Evolutionary conservation across 148 eudicot species (phyloP), one percentile per base, ranked within the genome.

Genomic region (Heliosperma pusillum): DNA sequence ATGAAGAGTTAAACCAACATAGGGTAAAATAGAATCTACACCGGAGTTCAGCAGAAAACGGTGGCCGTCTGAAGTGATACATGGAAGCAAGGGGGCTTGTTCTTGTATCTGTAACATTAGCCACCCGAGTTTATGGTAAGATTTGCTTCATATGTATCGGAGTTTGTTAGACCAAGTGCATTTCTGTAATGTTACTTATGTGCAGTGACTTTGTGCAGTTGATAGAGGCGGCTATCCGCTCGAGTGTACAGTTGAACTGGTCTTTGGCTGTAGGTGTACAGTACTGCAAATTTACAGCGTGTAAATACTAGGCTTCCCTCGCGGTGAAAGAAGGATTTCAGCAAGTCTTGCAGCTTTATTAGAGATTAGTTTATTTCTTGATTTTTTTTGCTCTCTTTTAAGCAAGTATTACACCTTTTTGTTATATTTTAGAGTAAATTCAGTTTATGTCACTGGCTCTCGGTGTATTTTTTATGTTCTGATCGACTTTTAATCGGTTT

Each of bases 241-340:
- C 60, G 26, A 57, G 42, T 50, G 60, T 69, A 47, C 56, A 69
- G 72, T 45, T 69, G 56, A 69, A 45, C 6, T 24, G 72, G 9
- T 47, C 20, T 44, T 45, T 47, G 57, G 20, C 20, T 22, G 47
- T 5, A 57, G 58, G 72, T 44, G 71, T 44, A 68, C 56, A 68
- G n/a, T 21, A 45, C 44, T 22, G 17, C 8, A 68, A 68, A 45
- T 57, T n/a, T 40, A 29, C 20, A 42, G 26, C 11, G 3, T 50
- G 60, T 70, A 70, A 52, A 70, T 70, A 70, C 16, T 68, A 6
- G 21, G 13, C 25, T 9, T 61, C 65, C 65, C 33, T 24, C 16
- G 10, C 27, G 22, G 26, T 25, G 22, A 73, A 40, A 21, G 25
- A 50, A 30, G 27, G 19, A 68, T 42, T 45, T 47, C 20, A 69